Base-by-base conservation (phyloP, 208 protist species). In the Leishmania tropica region DNA sequence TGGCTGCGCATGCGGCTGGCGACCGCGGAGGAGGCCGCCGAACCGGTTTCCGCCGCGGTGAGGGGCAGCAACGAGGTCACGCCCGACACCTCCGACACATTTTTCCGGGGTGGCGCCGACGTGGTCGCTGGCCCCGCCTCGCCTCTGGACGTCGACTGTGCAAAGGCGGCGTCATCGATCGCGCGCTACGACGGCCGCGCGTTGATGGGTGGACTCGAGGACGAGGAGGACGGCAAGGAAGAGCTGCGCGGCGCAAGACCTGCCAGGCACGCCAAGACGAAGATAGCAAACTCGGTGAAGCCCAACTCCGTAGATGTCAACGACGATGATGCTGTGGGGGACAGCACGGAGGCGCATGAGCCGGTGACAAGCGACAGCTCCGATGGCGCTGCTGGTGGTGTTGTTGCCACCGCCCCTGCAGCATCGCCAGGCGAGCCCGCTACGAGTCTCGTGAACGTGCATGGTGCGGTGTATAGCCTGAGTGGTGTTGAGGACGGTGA, bases 1-100 rank as follows among this genome's bases (percentile, higher is more conserved):
- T 92, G 86, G 86, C 84, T 93, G 21, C 75, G 80, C 42, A 51
- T 62, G 19, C 68, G 80, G 60, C 77, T 89, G 17, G 75, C 68
- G 45, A 80, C 47, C 42, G 28, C 11, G 37, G 65, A 71, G 62
- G 77, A 42, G 0, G 51, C 15, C 45, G 28, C 75, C 51, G 47
- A 37, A 42, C 47, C 45, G 1, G 48, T 51, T 4, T 13, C 40
- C 35, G 47, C 73, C 15, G 73, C 51, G n/a, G 60, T 15, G 40
- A 28, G 35, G 15, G n/a, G 74, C 58, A 73, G 15, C 35, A 58
- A 58, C 40, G 78, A 75, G 6, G 51, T 17, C 40, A 56, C 77
- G 1, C 24, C 47, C 28, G 64, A 71, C 64, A 74, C 47, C 47
- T 31, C 31, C 19, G 60, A 48, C 54, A 56, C 60, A 24, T 40